Conservation (phyloP, 2,329 filamentous ascomycete genomes). For the Orbilia oligospora region DNA sequence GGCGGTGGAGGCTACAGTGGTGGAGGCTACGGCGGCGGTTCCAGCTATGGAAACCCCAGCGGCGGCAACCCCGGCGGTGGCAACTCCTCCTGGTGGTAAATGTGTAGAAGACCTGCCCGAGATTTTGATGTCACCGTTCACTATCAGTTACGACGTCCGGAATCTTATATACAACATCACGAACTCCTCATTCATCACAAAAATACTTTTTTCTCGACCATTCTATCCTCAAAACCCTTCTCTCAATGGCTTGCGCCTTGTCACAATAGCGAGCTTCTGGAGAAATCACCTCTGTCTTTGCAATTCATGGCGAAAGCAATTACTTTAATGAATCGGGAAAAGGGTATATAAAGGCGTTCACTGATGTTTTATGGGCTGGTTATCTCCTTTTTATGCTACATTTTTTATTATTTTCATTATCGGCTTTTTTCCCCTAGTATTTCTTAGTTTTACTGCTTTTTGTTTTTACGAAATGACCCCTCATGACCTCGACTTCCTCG, state of each 20-base stretch:
- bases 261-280: slow-evolving; percentile 22
- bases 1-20: too few relatives aligned
- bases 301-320: slow-evolving; percentile 59
- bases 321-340: slow-evolving; percentile 65
- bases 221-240: slow-evolving; percentile 60
- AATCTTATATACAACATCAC: slow-evolving; percentile 53
- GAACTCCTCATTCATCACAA: slow-evolving; percentile 44
- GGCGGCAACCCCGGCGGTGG: slow-evolving; percentile 76
- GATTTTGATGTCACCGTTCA: slow-evolving; percentile 46
- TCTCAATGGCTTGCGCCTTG: slow-evolving; percentile 61
- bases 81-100: slow-evolving; percentile 79
- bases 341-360: slow-evolving; percentile 67
- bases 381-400: slow-evolving; percentile 57
- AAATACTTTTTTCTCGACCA: slow-evolving; percentile 63
- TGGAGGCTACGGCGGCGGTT: slow-evolving; percentile 64
- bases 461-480: slow-evolving; percentile 61
- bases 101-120: slow-evolving; percentile 46
- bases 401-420: slow-evolving; percentile 44
- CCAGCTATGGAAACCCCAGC: slow-evolving; percentile 78
- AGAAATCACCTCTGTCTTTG: slow-evolving; percentile 56
- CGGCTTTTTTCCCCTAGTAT: slow-evolving; percentile 61
- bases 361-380: slow-evolving; percentile 60
- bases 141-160: slow-evolving; percentile 31
- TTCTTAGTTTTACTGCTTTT: slow-evolving; percentile 64
- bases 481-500: slow-evolving; percentile 38